Base-by-base conservation (phyloP, 108 stramenopile genomes). In the Cyclotella sp. region DNA sequence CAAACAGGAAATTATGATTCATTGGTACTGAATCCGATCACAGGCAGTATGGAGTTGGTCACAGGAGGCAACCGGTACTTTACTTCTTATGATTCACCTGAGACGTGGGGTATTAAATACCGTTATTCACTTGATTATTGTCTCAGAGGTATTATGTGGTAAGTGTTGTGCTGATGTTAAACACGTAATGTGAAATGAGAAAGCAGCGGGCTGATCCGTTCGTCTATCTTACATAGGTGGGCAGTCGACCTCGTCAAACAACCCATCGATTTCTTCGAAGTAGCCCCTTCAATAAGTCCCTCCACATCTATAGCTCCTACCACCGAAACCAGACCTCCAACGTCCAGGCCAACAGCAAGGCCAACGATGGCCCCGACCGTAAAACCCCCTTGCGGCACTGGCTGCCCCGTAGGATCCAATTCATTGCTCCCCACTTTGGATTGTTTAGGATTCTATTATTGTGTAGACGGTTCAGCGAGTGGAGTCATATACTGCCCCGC, bases 141-240 rank as follows among this genome's bases (percentile, higher is more conserved):
- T 45, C 28, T 76, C 16, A 52, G 80, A 43, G 80, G 80, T 28
- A 69, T 81, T 0, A 76, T 76, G 75, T 81, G 80, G 80, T 78
- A 68, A 54, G 68, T 30, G 12, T 22, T 26, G 28, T 34, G 10
- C 30, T n/a, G 40, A 21, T 15, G 13, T 14, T 63, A 63, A n/a
- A 26, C 15, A 41, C 21, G 15, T 24, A 8, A 2, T 8, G 14
- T 34, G 34, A 34, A 34, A 5, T 6, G 34, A 34, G 34, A 34
- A 34, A 34, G 4, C 34, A 34, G 2, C 6, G 2, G 34, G 34
- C 34, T 34, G 34, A 34, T 6, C 6, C 6, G 34, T 34, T n/a
- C n/a, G 34, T 63, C 34, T n/a, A 15, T 41, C 39, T 63, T 43
- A 34, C 16, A 41, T 39, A 66, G 65, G 65, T 72, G 71, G 76